These are phyloP conservation scores for Chlorella ohadii DNA, from an alignment of 139 green algal genomes.

Conservation along the genomic window DNA sequence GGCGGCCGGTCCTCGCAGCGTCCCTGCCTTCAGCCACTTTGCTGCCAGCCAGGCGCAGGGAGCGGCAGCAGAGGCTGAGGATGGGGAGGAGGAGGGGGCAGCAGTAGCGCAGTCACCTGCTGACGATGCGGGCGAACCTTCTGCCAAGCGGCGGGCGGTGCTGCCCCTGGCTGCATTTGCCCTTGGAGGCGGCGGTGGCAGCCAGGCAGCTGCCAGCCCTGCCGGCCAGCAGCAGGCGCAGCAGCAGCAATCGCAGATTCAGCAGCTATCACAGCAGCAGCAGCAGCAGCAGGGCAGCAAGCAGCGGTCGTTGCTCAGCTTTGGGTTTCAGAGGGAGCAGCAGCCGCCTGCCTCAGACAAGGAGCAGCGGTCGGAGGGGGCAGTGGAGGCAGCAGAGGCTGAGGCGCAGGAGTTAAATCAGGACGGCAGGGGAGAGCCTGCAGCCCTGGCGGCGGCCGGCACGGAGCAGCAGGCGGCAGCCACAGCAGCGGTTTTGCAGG, in stretches of 20 bases:
- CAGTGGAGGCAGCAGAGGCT: background rate
- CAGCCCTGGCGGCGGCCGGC: background rate
- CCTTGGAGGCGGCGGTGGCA: background rate
- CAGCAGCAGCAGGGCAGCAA: slow-evolving; percentile 18
- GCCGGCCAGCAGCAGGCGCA: background rate
- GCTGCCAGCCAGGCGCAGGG: background rate
- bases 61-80: slow-evolving; percentile 8
- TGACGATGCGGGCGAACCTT: background rate
- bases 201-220: background rate
- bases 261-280: background rate
- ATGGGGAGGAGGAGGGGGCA: background rate
- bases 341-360: background rate
- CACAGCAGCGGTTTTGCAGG: background rate
- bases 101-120: background rate
- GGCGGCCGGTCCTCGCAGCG: background rate
- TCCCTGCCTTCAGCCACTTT: slow-evolving; percentile 7
- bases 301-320: slow-evolving; percentile 34
- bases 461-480: background rate
- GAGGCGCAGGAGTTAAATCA: background rate
- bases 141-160: slow-evolving; percentile 17
- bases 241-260: background rate
- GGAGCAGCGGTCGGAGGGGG: background rate
- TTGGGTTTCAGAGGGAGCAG: slow-evolving; percentile 23
- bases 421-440: background rate
- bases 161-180: slow-evolving; percentile 36